These are phyloP conservation scores for Boletales sp. DNA, from an alignment of 768 basidiomycete species.

Conservation along the genomic window DNA sequence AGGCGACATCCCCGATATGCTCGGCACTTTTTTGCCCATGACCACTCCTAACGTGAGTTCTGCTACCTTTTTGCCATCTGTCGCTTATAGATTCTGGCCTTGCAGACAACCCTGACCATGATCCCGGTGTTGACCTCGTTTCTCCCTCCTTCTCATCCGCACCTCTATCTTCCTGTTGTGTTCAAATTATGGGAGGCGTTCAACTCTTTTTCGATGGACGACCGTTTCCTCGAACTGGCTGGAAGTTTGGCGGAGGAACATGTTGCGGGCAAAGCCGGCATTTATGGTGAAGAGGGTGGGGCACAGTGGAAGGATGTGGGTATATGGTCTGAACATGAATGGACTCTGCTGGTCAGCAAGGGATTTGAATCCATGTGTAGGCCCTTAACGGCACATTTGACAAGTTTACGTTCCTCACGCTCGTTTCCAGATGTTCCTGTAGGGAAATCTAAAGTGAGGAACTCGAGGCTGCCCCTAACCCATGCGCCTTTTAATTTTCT, in stretches of 20 bases:
- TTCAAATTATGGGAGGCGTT: constrained; percentile 80
- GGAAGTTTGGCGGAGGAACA: constrained; percentile 72
- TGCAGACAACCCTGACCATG: constrained; percentile 65
- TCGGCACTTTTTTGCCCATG: constrained; percentile 65
- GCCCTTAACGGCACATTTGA: constrained; percentile 4
- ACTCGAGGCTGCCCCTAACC: background rate
- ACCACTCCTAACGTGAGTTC: constrained; percentile 64
- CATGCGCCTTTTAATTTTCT: background rate
- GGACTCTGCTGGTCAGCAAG: constrained; percentile 79
- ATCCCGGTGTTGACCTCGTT: constrained; percentile 76
- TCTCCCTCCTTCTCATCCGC: constrained; percentile 61
- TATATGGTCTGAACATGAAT: constrained; percentile 84
- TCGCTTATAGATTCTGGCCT: constrained; percentile 3
- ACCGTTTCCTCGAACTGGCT: constrained; percentile 67
- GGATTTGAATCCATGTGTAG: constrained; percentile 77
- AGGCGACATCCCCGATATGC: constrained; percentile 64
- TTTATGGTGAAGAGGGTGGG: constrained; percentile 50
- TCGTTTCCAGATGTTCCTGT: constrained; percentile 38
- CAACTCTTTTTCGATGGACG: constrained; percentile 70
- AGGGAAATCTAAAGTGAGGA: constrained; percentile 57
- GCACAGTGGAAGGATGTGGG: constrained; percentile 80
- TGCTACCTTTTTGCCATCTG: background rate
- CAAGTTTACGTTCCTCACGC: constrained; percentile 37
- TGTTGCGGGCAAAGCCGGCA: constrained; percentile 56
- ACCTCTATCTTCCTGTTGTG: constrained; percentile 66